phyloP scores from a whole-genome alignment of 345 rosid genomes.

The Rhizophora apiculata region DNA sequence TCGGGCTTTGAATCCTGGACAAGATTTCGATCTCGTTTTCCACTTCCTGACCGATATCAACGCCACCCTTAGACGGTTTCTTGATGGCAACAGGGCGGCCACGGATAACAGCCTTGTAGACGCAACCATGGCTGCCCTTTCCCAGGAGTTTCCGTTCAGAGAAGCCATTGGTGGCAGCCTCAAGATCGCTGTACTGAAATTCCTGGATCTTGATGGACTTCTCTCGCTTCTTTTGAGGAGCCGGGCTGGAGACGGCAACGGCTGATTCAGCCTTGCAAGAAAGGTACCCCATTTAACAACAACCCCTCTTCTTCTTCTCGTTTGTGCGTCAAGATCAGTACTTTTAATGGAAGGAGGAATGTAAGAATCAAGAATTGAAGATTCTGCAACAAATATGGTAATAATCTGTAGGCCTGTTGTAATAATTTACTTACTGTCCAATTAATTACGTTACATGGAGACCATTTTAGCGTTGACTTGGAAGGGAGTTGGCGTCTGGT shows the following conservation, averaged over 20 bases:
- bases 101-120: slow-evolving; percentile 82
- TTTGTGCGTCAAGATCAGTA: not conserved
- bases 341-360: not conserved
- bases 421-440: too few relatives aligned
- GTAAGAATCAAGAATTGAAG: not conserved
- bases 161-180: slow-evolving; percentile 93
- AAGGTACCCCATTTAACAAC: slow-evolving; percentile 64
- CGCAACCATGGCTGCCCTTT: slow-evolving; percentile 94
- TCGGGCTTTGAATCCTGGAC: slow-evolving; percentile 81
- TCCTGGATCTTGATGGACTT: slow-evolving; percentile 75
- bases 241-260: slow-evolving; percentile 27
- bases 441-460: not conserved
- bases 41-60: slow-evolving; percentile 61
- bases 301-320: not conserved
- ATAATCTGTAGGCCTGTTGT: not conserved
- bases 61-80: slow-evolving; percentile 60
- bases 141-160: slow-evolving; percentile 72
- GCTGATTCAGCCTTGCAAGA: slow-evolving; percentile 81
- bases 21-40: slow-evolving; percentile 95
- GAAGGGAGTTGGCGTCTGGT: not conserved
- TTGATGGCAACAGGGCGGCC: slow-evolving; percentile 91
- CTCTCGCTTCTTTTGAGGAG: slow-evolving; percentile 26
- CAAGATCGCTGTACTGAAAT: slow-evolving; percentile 78
- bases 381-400: not conserved
- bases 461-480: too few relatives aligned